Evolutionary conservation across 106 monocot genomes (phyloP).

Genomic region (Apostasia ramifera): DNA sequence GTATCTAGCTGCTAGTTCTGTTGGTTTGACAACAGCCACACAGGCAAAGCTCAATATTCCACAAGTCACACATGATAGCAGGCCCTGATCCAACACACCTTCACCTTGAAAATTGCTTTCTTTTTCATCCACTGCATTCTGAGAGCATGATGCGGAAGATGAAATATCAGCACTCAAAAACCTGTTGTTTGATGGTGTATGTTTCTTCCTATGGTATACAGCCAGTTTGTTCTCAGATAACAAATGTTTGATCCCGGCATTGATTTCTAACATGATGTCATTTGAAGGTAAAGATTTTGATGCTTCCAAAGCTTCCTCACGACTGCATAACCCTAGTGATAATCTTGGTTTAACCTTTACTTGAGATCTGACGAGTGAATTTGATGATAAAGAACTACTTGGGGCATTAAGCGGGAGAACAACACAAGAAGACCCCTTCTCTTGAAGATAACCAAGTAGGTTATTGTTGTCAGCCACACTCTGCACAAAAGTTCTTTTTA

Average conservation of each 20-base stretch:
- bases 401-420: conserved; percentile 44
- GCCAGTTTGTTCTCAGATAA: conserved; percentile 25
- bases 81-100: conserved; percentile 63
- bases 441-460: conserved; percentile 34
- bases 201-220: conserved; percentile 13
- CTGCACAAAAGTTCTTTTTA: conserved; percentile 67
- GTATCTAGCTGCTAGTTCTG: conserved; percentile 40
- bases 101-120: conserved; percentile 17
- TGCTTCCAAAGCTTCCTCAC: conserved; percentile 39
- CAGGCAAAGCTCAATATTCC: conserved; percentile 89
- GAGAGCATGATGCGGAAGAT: conserved; percentile 14
- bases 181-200: conserved; percentile 10
- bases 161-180: conserved; percentile 7
- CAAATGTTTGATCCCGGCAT: conserved; percentile 13
- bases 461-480: conserved; percentile 54
- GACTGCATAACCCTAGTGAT: conserved; percentile 49
- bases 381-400: conserved; percentile 23
- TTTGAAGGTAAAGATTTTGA: conserved; percentile 25
- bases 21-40: conserved; percentile 77
- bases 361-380: conserved; percentile 27
- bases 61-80: conserved; percentile 87
- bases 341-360: conserved; percentile 57
- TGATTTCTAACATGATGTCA: conserved; percentile 24
- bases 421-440: conserved; percentile 50
- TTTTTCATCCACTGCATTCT: conserved; percentile 31